Conservation (phyloP, 106 monocot genomes). For the Acorus gramineus region DNA sequence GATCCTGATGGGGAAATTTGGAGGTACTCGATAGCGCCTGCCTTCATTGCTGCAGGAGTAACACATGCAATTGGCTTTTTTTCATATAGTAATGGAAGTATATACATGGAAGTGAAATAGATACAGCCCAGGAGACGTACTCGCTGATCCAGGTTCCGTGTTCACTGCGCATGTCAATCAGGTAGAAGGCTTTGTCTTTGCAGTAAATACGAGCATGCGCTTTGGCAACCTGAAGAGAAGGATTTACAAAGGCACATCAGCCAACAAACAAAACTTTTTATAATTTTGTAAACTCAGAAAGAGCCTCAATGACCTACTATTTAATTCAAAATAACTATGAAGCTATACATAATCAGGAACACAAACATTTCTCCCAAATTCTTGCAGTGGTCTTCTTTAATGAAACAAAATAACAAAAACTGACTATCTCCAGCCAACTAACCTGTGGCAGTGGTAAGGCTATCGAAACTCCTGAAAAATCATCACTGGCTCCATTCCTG, state of each 20-base stretch:
- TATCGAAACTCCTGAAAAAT: slow-evolving; percentile 21
- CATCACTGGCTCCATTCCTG: slow-evolving; percentile 37
- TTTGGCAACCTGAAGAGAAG: slow-evolving; percentile 44
- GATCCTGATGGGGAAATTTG: slow-evolving; percentile 61
- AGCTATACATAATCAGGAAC: too few relatives aligned
- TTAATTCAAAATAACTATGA: too few relatives aligned
- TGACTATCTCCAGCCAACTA: background rate
- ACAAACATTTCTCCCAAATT: too few relatives aligned
- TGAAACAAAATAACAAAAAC: too few relatives aligned
- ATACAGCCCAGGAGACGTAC: slow-evolving; percentile 26
- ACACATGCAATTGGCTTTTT: background rate
- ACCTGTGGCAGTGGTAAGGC: slow-evolving; percentile 62
- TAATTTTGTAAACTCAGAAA: too few relatives aligned
- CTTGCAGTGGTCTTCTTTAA: too few relatives aligned
- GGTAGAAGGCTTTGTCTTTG: slow-evolving; percentile 73
- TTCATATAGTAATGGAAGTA: background rate
- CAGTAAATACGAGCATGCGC: slow-evolving; percentile 66
- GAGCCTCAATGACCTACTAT: too few relatives aligned
- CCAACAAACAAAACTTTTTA: background rate
- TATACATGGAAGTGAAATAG: too few relatives aligned
- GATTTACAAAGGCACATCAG: background rate
- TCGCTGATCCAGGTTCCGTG: slow-evolving; percentile 89
- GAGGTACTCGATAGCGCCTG: slow-evolving; percentile 47
- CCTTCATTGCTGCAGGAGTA: slow-evolving; percentile 62
- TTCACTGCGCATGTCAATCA: slow-evolving; percentile 73